These are phyloP conservation scores for Paraphaeosphaeria minitans DNA, from an alignment of 2,329 filamentous ascomycete species.

Conservation along the genomic window DNA sequence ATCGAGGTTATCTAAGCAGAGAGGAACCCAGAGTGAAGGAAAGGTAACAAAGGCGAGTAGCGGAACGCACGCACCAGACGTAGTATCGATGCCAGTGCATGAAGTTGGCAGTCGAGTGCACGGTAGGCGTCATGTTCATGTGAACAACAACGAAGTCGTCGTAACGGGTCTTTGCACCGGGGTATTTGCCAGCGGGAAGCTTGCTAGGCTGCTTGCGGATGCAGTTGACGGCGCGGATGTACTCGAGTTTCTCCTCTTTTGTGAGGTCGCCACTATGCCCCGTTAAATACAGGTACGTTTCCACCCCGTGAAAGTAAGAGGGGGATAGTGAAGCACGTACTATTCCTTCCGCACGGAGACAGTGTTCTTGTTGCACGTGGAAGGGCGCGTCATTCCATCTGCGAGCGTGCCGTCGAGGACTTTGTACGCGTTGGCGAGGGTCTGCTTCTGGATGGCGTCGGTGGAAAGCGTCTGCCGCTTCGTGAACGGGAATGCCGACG, in stretches of 20 bases:
- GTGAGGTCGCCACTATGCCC: conserved; percentile 31
- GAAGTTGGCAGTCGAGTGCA: conserved; percentile 40
- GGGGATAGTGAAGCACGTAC: conserved; percentile 26
- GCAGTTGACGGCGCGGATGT: conserved; percentile 42
- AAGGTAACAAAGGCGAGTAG: background rate
- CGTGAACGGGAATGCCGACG: conserved; percentile 25
- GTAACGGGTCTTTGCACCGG: conserved; percentile 40
- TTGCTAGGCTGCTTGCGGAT: conserved; percentile 34
- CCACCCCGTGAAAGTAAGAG: background rate
- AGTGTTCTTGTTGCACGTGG: conserved; percentile 47
- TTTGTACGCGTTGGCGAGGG: conserved; percentile 33
- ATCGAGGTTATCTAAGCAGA: too few relatives aligned
- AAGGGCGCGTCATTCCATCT: conserved; percentile 30
- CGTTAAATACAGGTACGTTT: conserved; percentile 7
- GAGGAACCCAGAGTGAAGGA: too few relatives aligned
- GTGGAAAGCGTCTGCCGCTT: conserved; percentile 29
- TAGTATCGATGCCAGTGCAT: conserved; percentile 52
- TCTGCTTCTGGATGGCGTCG: conserved; percentile 33
- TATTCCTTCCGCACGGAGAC: conserved; percentile 53
- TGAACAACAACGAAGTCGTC: conserved; percentile 43
- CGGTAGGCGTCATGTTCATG: conserved; percentile 38
- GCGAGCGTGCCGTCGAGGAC: conserved; percentile 35
- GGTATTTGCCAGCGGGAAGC: conserved; percentile 30
- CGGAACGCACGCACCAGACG: conserved; percentile 33
- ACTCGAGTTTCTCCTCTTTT: conserved; percentile 38